phyloP scores from a whole-genome alignment of 2,329 filamentous ascomycete species.

The Phialophora macrospora region DNA sequence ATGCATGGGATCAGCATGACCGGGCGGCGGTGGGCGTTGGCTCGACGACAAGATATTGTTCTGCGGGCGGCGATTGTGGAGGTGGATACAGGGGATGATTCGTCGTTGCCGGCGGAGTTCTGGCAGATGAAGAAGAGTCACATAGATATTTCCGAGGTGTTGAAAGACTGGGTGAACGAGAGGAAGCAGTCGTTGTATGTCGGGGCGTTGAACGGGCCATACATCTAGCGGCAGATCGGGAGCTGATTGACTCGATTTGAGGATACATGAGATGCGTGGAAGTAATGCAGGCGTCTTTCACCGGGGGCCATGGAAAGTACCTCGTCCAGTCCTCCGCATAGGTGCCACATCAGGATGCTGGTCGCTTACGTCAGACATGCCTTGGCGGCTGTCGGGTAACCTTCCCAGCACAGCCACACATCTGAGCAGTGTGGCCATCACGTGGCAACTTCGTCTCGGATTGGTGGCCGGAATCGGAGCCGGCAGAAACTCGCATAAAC shows the following conservation, averaged over 20 bases:
- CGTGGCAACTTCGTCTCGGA: not conserved
- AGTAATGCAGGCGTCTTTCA: no score
- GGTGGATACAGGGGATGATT: conserved; percentile 25
- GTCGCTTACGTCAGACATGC: no score
- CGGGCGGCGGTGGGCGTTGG: conserved; percentile 37
- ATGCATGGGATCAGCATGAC: conserved; percentile 41
- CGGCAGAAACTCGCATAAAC: conserved; percentile 8
- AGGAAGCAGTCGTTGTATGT: conserved; percentile 33
- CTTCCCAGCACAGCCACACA: no score
- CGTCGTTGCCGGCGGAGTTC: conserved; percentile 18
- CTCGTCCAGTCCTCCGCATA: no score
- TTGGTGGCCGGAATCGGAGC: not conserved
- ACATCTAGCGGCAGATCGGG: conserved; percentile 18
- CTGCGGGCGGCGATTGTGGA: conserved; percentile 37
- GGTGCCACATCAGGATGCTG: no score
- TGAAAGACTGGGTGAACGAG: conserved; percentile 35
- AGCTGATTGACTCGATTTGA: not conserved
- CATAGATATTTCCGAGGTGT: conserved; percentile 36
- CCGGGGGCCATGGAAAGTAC: no score
- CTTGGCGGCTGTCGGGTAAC: no score
- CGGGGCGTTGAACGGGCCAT: conserved; percentile 33
- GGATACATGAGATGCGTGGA: no score
- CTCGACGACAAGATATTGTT: conserved; percentile 36
- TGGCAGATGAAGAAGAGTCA: conserved; percentile 35
- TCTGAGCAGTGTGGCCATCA: no score